Evolutionary conservation across 352 stramenopile species (phyloP), one percentile per base, ranked within the genome.

Genomic region (Pythium diclinum): DNA sequence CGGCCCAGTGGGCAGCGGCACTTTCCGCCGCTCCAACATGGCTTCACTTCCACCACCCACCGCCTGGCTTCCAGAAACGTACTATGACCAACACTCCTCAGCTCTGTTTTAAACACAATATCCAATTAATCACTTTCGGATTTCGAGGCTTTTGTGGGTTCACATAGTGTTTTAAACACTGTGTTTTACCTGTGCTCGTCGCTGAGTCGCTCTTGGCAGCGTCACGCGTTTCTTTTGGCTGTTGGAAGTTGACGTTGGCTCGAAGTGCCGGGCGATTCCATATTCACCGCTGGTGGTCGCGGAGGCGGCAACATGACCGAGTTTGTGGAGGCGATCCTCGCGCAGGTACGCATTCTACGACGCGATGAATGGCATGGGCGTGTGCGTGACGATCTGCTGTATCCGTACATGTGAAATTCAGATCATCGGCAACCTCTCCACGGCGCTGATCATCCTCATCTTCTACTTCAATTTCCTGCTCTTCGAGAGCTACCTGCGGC

Each of bases 381-480:
- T 6, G 54, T 42, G 13, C 6, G 3, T 56, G 34, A 51, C 44
- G 65, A 23, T n/a, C 62, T 10, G 42, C 52, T 21, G 8, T 19
- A 11, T 63, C 47, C 9, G 11, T 36, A 7, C 7, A n/a, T 47
- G 44, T 13, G 10, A 8, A 9, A 14, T 46, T 11, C 59, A 93
- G 84, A 68, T 95, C 40, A 87, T 95, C 60, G 87, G 87, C 67
- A 95, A 94, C 72, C 89, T 95, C 55, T 90, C 85, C 61, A 95
- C 87, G 49, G 85, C 84, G 71, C 65, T 94, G 52, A 91, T 95
- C 63, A 77, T 94, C 63, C 67, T 89, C 48, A 81, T 95, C 48
- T 86, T 91, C 68, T 95, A 95, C 72, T 94, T 94, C 68, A 95
- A 95, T 76, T 95, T 95, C 67, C 70, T 94, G 46, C 75, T 95